Percentiles rank a stretch among this genome's conserved stretches.
Evolutionary conservation across 495 filamentous ascomycete species (phyloP).

Genomic region (Trichoderma erinaceum): DNA sequence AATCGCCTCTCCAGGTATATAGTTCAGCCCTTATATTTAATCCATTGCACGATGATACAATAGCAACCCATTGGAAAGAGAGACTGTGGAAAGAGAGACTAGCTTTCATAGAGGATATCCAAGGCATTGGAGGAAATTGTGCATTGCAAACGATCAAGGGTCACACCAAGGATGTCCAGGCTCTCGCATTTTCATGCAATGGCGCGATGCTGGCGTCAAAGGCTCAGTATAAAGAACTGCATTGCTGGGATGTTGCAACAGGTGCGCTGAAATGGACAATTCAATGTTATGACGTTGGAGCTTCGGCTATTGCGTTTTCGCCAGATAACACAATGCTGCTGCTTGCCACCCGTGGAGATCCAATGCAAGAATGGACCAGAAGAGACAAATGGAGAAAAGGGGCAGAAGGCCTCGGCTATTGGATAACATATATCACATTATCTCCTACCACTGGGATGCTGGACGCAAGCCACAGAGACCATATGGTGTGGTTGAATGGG

Average conservation of each 20-base stretch:
- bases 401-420: not conserved
- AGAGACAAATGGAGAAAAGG: not conserved
- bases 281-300: not conserved
- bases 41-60: not conserved
- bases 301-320: not conserved
- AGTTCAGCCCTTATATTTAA: not conserved
- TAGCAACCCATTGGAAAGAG: not conserved
- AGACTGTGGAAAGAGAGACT: not conserved
- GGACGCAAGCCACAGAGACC: not conserved
- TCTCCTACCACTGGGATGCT: not conserved
- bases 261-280: not conserved
- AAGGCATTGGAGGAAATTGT: not conserved
- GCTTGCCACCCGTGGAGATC: not conserved
- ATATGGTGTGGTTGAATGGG: not conserved
- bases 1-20: not conserved
- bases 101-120: not conserved
- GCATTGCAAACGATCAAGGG: not conserved
- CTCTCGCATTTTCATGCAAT: not conserved
- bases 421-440: not conserved
- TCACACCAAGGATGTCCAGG: not conserved
- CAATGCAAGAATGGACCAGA: not conserved
- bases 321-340: not conserved
- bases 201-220: not conserved
- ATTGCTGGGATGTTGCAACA: not conserved
- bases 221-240: not conserved